These are phyloP conservation scores for Lachancea dasiensis DNA, from an alignment of 805 yeast species.

Conservation along the genomic window DNA sequence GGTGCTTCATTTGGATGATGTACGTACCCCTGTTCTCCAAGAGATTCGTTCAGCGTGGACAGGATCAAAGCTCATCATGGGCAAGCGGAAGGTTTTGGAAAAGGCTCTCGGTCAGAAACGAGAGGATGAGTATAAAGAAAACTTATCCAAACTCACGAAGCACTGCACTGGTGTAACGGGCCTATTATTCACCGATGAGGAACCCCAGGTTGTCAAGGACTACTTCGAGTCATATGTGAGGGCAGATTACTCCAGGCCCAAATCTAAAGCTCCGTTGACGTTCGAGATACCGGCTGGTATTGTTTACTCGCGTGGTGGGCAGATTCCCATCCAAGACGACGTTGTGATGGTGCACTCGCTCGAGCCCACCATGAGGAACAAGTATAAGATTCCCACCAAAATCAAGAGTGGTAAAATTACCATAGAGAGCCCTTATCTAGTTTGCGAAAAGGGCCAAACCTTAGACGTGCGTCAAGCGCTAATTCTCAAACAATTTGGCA, in stretches of 20 bases:
- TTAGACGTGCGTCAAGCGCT: conserved; percentile 89
- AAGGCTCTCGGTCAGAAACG: conserved; percentile 86
- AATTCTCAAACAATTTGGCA: conserved; percentile 89
- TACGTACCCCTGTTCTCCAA: conserved; percentile 92
- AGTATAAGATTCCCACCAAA: conserved; percentile 84
- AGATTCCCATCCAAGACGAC: conserved; percentile 82
- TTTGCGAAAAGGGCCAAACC: conserved; percentile 72
- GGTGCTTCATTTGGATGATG: conserved; percentile 83
- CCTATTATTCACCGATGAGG: conserved; percentile 81
- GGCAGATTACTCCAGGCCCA: conserved; percentile 86
- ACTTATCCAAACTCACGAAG: conserved; percentile 62
- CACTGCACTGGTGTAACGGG: conserved; percentile 77
- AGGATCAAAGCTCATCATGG: conserved; percentile 84
- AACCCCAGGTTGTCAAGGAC: conserved; percentile 80
- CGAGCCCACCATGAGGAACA: conserved; percentile 87
- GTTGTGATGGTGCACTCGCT: conserved; percentile 95
- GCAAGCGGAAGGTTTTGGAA: conserved; percentile 87
- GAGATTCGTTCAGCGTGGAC: conserved; percentile 89
- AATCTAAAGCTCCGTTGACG: conserved; percentile 73
- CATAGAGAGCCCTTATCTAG: conserved; percentile 68
- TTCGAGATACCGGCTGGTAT: conserved; percentile 87
- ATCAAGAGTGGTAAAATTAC: conserved; percentile 84
- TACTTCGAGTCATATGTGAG: conserved; percentile 75
- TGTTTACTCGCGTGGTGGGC: conserved; percentile 94
- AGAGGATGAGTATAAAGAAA: conserved; percentile 86